Conservation (phyloP, 73 alveolate species). For the Uronychia setigera region DNA sequence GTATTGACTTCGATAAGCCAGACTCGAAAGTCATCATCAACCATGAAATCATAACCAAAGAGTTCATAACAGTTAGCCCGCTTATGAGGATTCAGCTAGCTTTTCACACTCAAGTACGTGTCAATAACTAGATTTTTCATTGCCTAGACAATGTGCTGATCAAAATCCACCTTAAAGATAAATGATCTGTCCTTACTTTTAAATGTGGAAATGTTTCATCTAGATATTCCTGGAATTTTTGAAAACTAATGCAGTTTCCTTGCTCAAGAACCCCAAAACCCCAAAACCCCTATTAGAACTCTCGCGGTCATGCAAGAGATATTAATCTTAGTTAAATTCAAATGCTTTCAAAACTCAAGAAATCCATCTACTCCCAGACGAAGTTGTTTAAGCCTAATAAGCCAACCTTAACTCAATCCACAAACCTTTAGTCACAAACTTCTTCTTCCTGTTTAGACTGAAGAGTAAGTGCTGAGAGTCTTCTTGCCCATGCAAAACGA, state of each 20-base stretch:
- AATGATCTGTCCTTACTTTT: too few relatives aligned
- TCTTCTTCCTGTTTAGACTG: too few relatives aligned
- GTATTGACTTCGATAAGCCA: constrained; percentile 90
- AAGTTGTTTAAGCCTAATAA: too few relatives aligned
- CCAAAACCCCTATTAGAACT: too few relatives aligned
- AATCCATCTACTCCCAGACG: too few relatives aligned
- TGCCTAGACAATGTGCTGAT: constrained; percentile 80
- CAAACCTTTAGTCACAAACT: too few relatives aligned
- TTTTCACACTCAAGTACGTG: constrained; percentile 71
- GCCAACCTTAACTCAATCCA: too few relatives aligned
- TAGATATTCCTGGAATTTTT: constrained; percentile 61
- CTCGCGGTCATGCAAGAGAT: too few relatives aligned
- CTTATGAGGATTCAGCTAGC: constrained; percentile 68
- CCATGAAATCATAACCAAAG: constrained; percentile 87
- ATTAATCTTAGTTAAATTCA: too few relatives aligned
- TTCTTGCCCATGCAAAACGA: too few relatives aligned
- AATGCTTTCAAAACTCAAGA: too few relatives aligned
- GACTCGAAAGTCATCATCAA: constrained; percentile 85
- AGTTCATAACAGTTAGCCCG: constrained; percentile 79
- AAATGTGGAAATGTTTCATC: constrained; percentile 58
- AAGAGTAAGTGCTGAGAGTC: too few relatives aligned
- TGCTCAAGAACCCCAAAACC: constrained; percentile 77
- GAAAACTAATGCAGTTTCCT: constrained; percentile 72
- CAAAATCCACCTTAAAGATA: constrained; percentile 60
- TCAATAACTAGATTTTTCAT: constrained; percentile 83